Evolutionary conservation across 495 filamentous ascomycete species (phyloP), one percentile per base, ranked within the genome.

Genomic region (Penicillium silybi): DNA sequence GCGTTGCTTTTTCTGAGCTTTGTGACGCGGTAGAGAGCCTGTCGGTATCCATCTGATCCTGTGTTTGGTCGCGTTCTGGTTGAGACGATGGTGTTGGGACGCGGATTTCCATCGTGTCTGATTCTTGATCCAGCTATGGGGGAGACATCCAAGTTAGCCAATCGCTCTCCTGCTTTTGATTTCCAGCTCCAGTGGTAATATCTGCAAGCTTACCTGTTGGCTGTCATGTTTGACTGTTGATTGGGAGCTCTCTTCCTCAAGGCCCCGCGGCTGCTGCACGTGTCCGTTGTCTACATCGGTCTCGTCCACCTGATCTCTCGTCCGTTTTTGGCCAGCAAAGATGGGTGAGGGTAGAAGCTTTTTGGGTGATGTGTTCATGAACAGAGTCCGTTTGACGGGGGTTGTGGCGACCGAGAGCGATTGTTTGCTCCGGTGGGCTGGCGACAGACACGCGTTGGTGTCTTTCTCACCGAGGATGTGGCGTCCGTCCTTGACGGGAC

Each of bases 401-500:
- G 71, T 70, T 40, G 47, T 53, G 18, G 53, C 27, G 22, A 44
- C 57, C 32, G 52, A 46, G 45, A 64, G 50, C 22, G 58, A 41
- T 4, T 59, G 53, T 59, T 63, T 64, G 57, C 52, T 57, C 27
- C 64, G 63, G 46, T 56, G 60, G 46, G 63, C 64, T 32, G 73
- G 71, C 29, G 73, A 70, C 37, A 71, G 56, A 61, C 71, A 76
- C 70, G 73, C 72, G 71, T 76, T 76, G 62, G 64, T 50, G 54
- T 67, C 66, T 54, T 73, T 76, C 44, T 73, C 71, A 25, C 73
- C 69, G 47, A 76, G 69, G 25, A 76, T 66, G 19, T 68, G 73
- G 52, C 73, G 64, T 35, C 68, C 72, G 18, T 73, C 69, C 56
- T 75, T 76, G 45, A 70, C 48, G 5, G 73, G 71, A 56, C 67